phyloP scores from a whole-genome alignment of 2,329 filamentous ascomycete genomes.

The Penicillium verrucosum region DNA sequence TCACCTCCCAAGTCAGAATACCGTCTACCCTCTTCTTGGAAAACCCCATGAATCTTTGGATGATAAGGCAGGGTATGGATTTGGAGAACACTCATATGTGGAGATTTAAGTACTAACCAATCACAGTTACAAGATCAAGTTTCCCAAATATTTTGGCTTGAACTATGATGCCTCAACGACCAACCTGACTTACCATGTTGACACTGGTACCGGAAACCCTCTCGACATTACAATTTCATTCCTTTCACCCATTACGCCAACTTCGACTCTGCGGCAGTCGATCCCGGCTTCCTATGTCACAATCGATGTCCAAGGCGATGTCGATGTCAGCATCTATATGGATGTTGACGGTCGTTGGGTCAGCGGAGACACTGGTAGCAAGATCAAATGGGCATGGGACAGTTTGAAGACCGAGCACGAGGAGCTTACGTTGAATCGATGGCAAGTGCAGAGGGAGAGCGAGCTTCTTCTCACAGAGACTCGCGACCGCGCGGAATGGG shows the following conservation, averaged over 20 bases:
- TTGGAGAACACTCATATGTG: background rate
- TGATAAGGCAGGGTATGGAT: slow-evolving; percentile 38
- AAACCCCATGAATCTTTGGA: slow-evolving; percentile 62
- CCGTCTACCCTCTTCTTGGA: slow-evolving; percentile 63
- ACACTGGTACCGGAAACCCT: slow-evolving; percentile 40
- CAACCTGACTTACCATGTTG: slow-evolving; percentile 64
- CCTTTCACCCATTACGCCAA: slow-evolving; percentile 75
- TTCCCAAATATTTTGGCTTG: slow-evolving; percentile 58
- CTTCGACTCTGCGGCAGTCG: slow-evolving; percentile 74
- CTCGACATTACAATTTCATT: slow-evolving; percentile 61
- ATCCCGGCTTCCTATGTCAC: slow-evolving; percentile 79
- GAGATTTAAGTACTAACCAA: slow-evolving; percentile 6
- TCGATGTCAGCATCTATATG: slow-evolving; percentile 61
- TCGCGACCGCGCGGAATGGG: slow-evolving; percentile 77
- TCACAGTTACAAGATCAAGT: slow-evolving; percentile 55
- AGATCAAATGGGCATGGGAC: slow-evolving; percentile 67
- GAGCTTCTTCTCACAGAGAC: slow-evolving; percentile 73
- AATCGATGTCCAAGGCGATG: slow-evolving; percentile 64
- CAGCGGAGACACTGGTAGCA: slow-evolving; percentile 67
- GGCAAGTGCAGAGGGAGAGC: slow-evolving; percentile 41
- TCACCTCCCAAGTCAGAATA: slow-evolving; percentile 56
- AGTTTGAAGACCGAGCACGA: slow-evolving; percentile 42
- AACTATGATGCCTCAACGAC: slow-evolving; percentile 69
- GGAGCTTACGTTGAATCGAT: slow-evolving; percentile 42
- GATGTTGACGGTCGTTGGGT: slow-evolving; percentile 78